Base-by-base conservation (phyloP, 2,329 filamentous ascomycete genomes). In the Purpureocillium lavendulum region DNA sequence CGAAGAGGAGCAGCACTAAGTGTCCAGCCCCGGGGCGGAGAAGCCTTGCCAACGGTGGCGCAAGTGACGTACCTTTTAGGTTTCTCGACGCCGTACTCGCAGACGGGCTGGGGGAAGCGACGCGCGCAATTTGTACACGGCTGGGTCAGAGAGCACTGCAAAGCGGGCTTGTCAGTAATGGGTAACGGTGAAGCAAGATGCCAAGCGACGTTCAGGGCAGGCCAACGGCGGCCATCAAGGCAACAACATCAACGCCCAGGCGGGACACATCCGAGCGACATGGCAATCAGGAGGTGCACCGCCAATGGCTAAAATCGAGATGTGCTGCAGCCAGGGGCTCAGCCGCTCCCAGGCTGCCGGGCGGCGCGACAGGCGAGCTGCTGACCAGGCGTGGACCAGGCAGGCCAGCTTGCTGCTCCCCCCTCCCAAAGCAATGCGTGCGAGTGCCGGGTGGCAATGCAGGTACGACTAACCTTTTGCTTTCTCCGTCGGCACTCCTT, bases 41-140 rank as follows among this genome's bases (percentile, higher is more conserved):
- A 32, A 21, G 30, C 10, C 9, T 18, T 15, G 21, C 12, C 14
- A 21, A 12, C 29, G 31, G 18, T 12, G 14, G 17, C 21, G 17
- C 17, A 35, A 26, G 29, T 24, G 14, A 24, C 38, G 12, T 43
- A 52, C 53, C 46, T 51, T 38, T 51, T 58, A n/a, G 41, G 32
- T 29, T 53, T 49, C 18, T 41, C 39, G 30, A 40, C 40, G 21
- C 43, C 52, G 41, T 76, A 76, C 45, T 71, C 63, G 51, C 72
- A 76, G 7, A 57, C 48, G 1, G 71, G 71, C 38, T 66, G 68
- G 1, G 72, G 72, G 44, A 71, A 75, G 24, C 71, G 62, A 30
- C 71, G 66, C 17, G 63, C 57, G 46, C 72, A 76, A 48, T 75
- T 73, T 33, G 65, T 66, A 54, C 72, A 75, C 12, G 72, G 72